Percentiles rank a stretch among this genome's conserved stretches.
Evolutionary conservation across 345 rosid genomes (phyloP).

Genomic region (Firmiana major): DNA sequence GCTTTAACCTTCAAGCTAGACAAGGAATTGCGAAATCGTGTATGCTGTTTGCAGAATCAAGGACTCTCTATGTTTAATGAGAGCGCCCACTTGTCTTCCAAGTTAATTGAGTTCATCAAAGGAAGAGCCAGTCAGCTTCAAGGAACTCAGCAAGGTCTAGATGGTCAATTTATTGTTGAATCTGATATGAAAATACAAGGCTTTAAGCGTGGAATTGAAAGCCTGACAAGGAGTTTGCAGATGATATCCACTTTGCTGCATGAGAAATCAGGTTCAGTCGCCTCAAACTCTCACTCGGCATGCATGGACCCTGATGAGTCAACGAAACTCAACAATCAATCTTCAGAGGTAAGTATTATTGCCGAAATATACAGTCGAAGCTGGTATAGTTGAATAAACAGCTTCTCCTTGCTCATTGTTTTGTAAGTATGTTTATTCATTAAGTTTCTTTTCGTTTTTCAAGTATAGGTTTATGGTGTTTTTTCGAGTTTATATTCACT

Average conservation of each 20-base stretch:
- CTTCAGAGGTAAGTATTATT: constrained; percentile 50
- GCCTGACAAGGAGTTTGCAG: constrained; percentile 73
- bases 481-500: not conserved
- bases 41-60: constrained; percentile 69
- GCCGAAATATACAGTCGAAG: not conserved
- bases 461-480: not conserved
- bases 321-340: constrained; percentile 37
- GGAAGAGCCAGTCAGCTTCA: constrained; percentile 44
- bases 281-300: constrained; percentile 33
- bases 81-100: constrained; percentile 51
- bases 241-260: constrained; percentile 54
- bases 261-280: constrained; percentile 51
- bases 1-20: constrained; percentile 64
- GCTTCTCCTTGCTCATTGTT: not conserved
- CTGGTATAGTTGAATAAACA: not conserved
- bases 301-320: constrained; percentile 21
- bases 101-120: constrained; percentile 63
- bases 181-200: constrained; percentile 71
- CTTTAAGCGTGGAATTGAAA: constrained; percentile 63
- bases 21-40: constrained; percentile 58
- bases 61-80: constrained; percentile 67
- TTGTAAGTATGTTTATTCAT: not conserved
- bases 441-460: constrained; percentile 5
- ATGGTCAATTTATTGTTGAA: constrained; percentile 68
- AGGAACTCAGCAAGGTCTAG: constrained; percentile 41